phyloP scores from a whole-genome alignment of 257 asterid species.

The Nyctanthes arbortristis region DNA sequence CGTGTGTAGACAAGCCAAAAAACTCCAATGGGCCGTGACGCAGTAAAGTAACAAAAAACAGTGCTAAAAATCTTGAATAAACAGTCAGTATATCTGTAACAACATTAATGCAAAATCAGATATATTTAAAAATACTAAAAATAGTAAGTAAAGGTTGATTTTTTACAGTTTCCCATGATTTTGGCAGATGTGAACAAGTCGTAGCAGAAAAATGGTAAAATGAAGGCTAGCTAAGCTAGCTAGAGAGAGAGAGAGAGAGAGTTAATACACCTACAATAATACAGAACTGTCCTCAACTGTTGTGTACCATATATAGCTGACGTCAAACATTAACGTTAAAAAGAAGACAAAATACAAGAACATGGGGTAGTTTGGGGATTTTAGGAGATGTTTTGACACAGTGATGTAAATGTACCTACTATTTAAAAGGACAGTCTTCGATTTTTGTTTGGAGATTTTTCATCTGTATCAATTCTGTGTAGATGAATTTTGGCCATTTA shows the following conservation, averaged over 20 bases:
- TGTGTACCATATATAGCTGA: conserved; percentile 28
- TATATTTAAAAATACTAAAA: conserved; percentile 26
- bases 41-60: conserved; percentile 20
- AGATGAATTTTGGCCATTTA: not conserved
- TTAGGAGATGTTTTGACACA: conserved; percentile 23
- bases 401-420: conserved; percentile 18
- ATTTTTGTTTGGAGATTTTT: conserved; percentile 34
- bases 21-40: conserved; percentile 22
- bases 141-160: conserved; percentile 37
- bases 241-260: not conserved
- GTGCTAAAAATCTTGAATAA: conserved; percentile 14
- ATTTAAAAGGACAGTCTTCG: conserved; percentile 36
- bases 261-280: not conserved
- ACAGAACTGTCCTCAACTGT: conserved; percentile 15
- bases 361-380: conserved; percentile 38
- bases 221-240: conserved; percentile 20
- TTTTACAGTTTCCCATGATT: conserved; percentile 43
- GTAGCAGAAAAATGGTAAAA: conserved; percentile 25
- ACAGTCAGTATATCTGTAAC: conserved; percentile 25
- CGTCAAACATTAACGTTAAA: conserved; percentile 17
- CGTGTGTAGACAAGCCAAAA: not conserved
- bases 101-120: conserved; percentile 16
- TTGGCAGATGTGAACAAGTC: conserved; percentile 49
- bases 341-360: not conserved
- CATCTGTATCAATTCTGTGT: not conserved